Evolutionary conservation across 306 rosid genomes (phyloP).

Genomic region (Vigna nakashimae): DNA sequence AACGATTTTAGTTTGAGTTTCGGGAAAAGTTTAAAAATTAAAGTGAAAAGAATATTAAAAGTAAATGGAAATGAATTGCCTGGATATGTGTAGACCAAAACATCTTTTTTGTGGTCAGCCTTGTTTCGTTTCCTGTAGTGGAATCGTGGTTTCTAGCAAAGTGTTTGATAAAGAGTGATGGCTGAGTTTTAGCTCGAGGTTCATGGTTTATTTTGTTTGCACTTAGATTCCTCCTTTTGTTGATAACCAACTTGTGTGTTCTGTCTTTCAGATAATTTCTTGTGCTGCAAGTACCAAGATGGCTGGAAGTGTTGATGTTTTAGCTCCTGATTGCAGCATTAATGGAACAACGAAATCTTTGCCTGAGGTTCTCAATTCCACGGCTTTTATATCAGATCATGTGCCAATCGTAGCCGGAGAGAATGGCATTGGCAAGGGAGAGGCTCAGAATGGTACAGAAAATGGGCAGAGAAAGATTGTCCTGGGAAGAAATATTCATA

Average conservation of each 20-base stretch:
- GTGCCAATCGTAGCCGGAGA: conserved; percentile 30
- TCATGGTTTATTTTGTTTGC: not conserved
- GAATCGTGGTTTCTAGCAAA: not conserved
- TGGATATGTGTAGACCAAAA: not conserved
- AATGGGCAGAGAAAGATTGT: conserved; percentile 49
- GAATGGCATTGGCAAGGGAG: conserved; percentile 1
- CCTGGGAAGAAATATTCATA: conserved; percentile 73
- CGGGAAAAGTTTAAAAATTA: not conserved
- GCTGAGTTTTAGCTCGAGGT: conserved; percentile 7
- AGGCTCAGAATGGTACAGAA: conserved; percentile 30
- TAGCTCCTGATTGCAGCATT: conserved; percentile 4
- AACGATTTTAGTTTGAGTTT: not conserved
- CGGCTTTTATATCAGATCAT: conserved; percentile 13
- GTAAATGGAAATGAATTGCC: not conserved
- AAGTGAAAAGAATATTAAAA: not conserved
- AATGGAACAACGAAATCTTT: conserved; percentile 24
- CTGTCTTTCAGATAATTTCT: conserved; percentile 32
- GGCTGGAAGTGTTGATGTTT: conserved; percentile 28
- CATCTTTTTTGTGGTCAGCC: not conserved
- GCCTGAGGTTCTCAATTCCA: conserved; percentile 43
- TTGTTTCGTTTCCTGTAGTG: not conserved
- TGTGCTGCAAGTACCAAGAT: conserved; percentile 39
- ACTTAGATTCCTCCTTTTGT: conserved; percentile 6
- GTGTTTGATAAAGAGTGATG: conserved; percentile 13
- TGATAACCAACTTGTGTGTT: not conserved